These are phyloP conservation scores for Vachellia collinsii DNA, from an alignment of 306 rosid species.

Conservation along the genomic window DNA sequence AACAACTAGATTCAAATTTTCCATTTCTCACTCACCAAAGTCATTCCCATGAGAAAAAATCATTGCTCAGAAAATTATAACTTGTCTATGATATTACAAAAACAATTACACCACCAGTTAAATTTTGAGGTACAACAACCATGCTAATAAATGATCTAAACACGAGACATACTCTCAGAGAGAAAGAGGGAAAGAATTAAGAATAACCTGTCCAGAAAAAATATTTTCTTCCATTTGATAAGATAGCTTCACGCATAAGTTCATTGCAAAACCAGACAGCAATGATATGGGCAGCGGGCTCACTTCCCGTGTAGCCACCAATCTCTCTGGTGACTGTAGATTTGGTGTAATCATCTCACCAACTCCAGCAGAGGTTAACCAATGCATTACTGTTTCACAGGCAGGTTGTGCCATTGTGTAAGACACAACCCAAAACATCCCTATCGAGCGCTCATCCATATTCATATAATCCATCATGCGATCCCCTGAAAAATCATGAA, in stretches of 20 bases:
- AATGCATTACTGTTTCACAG: slow-evolving; percentile 85
- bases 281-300: slow-evolving; percentile 94
- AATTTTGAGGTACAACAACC: neutral
- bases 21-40: slow-evolving; percentile 25
- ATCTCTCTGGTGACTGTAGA: slow-evolving; percentile 72
- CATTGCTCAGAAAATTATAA: slow-evolving; percentile 16
- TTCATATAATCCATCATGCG: slow-evolving; percentile 95
- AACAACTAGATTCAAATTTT: slow-evolving; percentile 28
- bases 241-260: slow-evolving; percentile 85
- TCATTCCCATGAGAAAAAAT: slow-evolving; percentile 23
- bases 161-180: neutral
- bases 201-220: slow-evolving; percentile 78
- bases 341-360: slow-evolving; percentile 64
- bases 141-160: slow-evolving; percentile 16
- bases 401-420: slow-evolving; percentile 99
- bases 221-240: slow-evolving; percentile 90
- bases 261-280: slow-evolving; percentile 89
- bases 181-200: neutral
- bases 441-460: slow-evolving; percentile 97
- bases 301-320: slow-evolving; percentile 84
- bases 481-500: slow-evolving; percentile 63
- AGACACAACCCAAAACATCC: slow-evolving; percentile 99
- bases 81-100: slow-evolving; percentile 21
- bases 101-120: slow-evolving; percentile 9
- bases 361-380: slow-evolving; percentile 82